These are phyloP conservation scores for Cadophora luteo-olivacea DNA, from an alignment of 2,329 filamentous ascomycete species.

Conservation along the genomic window DNA sequence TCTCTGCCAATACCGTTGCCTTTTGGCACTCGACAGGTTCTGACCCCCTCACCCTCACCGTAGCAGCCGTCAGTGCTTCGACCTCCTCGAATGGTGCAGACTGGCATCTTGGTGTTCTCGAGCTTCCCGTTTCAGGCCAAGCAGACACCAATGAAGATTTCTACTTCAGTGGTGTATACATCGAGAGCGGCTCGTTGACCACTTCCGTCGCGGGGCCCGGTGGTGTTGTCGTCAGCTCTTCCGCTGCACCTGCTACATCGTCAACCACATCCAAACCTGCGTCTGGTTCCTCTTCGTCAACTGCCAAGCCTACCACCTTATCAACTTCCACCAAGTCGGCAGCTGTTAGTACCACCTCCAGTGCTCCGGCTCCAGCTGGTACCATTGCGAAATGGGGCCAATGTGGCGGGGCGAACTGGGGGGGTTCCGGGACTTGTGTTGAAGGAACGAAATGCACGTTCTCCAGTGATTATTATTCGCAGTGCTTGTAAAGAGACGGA, in stretches of 20 bases:
- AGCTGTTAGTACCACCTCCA: neutral
- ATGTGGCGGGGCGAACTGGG: constrained; percentile 40
- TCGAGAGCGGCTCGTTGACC: constrained; percentile 63
- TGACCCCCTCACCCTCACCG: constrained; percentile 61
- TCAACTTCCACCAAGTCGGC: constrained; percentile 51
- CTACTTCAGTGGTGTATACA: constrained; percentile 75
- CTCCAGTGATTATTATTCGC: constrained; percentile 38
- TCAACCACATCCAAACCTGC: constrained; percentile 9
- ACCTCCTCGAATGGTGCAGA: constrained; percentile 72
- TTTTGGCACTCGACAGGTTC: constrained; percentile 74
- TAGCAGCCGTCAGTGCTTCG: constrained; percentile 63
- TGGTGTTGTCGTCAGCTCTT: constrained; percentile 30
- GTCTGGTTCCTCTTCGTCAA: constrained; percentile 4
- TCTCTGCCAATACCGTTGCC: constrained; percentile 63
- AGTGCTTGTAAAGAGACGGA: constrained; percentile 33
- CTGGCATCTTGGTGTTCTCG: constrained; percentile 75
- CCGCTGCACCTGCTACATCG: constrained; percentile 9
- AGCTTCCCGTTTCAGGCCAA: constrained; percentile 64
- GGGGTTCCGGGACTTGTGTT: constrained; percentile 37
- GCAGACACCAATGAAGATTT: constrained; percentile 66
- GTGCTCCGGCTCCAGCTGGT: constrained; percentile 24
- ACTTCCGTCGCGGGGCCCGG: constrained; percentile 47
- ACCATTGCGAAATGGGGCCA: constrained; percentile 33
- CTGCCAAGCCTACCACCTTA: constrained; percentile 52
- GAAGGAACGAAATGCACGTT: constrained; percentile 36